Conservation (phyloP, 352 stramenopile genomes). For the Pythium aquatile region DNA sequence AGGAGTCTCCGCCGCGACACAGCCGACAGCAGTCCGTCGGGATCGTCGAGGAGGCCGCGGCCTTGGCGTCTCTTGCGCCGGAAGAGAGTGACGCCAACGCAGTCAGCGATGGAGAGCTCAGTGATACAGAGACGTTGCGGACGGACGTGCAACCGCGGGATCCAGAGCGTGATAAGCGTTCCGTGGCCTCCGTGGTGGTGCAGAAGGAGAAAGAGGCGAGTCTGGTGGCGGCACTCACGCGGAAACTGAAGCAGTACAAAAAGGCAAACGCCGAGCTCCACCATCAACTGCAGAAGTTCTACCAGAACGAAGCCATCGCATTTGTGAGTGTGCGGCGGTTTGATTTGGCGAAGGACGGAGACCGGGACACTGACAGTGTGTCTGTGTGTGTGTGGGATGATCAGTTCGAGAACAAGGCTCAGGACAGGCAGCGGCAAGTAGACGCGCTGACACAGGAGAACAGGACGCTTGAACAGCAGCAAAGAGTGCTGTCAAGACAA, state of each 20-base stretch:
- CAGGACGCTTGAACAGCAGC: conserved; percentile 48
- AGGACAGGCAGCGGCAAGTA: conserved; percentile 63
- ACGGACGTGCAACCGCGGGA: neutral
- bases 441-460: conserved; percentile 65
- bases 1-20: conserved; percentile 20
- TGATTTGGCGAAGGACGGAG: neutral
- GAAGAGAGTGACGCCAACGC: neutral
- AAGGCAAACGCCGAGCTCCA: conserved; percentile 48
- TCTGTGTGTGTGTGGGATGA: neutral
- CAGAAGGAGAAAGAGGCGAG: conserved; percentile 2
- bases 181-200: neutral
- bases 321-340: conserved; percentile 30
- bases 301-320: conserved; percentile 44
- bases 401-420: conserved; percentile 63
- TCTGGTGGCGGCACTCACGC: conserved; percentile 27
- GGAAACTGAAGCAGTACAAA: conserved; percentile 43
- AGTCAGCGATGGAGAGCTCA: neutral
- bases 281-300: conserved; percentile 48
- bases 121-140: neutral
- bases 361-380: neutral
- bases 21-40: neutral
- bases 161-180: neutral
- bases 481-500: conserved; percentile 48
- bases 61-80: no score
- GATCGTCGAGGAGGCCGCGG: neutral